Conservation (phyloP, 257 asterid genomes). For the Perilla frutescens region DNA sequence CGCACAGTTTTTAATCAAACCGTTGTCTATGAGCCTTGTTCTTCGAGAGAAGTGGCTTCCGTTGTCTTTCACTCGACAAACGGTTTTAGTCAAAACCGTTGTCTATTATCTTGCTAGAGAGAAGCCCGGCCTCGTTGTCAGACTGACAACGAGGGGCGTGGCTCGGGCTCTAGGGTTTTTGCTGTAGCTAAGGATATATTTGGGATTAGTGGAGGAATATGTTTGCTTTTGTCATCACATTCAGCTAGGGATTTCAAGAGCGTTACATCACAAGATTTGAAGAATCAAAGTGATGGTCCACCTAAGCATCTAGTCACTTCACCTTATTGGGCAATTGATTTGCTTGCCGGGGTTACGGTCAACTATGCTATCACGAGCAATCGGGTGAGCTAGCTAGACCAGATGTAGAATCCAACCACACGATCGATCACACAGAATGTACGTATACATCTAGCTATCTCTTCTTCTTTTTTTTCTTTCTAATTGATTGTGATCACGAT, state of each 20-base stretch:
- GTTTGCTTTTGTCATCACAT: slow-evolving; percentile 39
- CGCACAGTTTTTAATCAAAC: not conserved
- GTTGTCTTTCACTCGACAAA: too few species aligned
- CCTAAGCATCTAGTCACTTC: slow-evolving; percentile 40
- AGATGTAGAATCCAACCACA: not conserved
- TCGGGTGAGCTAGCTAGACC: not conserved
- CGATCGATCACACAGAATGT: not conserved
- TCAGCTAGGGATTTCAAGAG: slow-evolving; percentile 35
- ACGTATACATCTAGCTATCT: too few species aligned
- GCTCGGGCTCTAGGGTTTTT: not conserved
- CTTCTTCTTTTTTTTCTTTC: not conserved
- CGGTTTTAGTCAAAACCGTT: not conserved
- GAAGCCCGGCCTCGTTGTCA: not conserved
- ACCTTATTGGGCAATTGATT: slow-evolving; percentile 11
- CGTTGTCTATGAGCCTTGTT: not conserved
- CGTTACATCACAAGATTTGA: slow-evolving; percentile 64
- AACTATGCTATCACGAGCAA: slow-evolving; percentile 3
- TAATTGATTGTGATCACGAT: not conserved
- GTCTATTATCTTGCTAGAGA: not conserved
- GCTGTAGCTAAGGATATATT: slow-evolving; percentile 1
- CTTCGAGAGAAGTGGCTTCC: too few species aligned
- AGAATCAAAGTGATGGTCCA: slow-evolving; percentile 65
- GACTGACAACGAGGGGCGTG: too few species aligned
- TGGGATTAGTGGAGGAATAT: slow-evolving; percentile 27
- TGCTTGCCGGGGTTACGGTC: slow-evolving; percentile 18